phyloP scores from a whole-genome alignment of 2,329 filamentous ascomycete genomes.

The Colletotrichum tropicale region DNA sequence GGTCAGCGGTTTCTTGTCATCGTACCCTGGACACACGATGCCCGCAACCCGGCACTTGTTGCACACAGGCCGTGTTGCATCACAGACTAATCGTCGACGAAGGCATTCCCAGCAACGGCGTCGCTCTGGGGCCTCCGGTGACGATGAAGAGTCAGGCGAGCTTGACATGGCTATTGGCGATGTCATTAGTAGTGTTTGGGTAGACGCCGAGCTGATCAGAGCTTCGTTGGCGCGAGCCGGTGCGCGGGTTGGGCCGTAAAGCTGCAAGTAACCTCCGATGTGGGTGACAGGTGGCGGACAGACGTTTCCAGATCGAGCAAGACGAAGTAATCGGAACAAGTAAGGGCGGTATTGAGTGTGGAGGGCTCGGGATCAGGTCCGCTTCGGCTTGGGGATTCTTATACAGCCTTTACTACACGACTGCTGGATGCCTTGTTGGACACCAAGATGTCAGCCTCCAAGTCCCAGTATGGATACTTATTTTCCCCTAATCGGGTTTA shows the following conservation, averaged over 20 bases:
- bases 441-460: not conserved
- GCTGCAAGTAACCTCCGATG: not conserved
- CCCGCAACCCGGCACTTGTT: slow-evolving; percentile 36
- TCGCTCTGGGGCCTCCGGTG: not conserved
- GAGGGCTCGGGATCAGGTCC: not conserved
- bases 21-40: slow-evolving; percentile 43
- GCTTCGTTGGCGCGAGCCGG: not conserved
- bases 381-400: slow-evolving; percentile 3
- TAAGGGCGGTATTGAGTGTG: not conserved
- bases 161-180: not conserved
- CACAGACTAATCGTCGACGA: slow-evolving; percentile 43
- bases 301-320: slow-evolving; percentile 8
- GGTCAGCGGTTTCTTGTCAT: slow-evolving; percentile 38
- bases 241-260: not conserved
- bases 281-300: not conserved
- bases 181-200: not conserved
- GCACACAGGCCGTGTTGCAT: slow-evolving; percentile 38
- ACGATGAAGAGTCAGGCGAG: not conserved
- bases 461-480: slow-evolving; percentile 1
- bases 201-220: not conserved
- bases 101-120: slow-evolving; percentile 47
- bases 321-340: not conserved
- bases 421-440: not conserved
- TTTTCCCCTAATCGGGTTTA: slow-evolving; percentile 17
- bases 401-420: not conserved